Base-by-base conservation (phyloP, 2,329 filamentous ascomycete species). In the Pezizomycotina sp. region DNA sequence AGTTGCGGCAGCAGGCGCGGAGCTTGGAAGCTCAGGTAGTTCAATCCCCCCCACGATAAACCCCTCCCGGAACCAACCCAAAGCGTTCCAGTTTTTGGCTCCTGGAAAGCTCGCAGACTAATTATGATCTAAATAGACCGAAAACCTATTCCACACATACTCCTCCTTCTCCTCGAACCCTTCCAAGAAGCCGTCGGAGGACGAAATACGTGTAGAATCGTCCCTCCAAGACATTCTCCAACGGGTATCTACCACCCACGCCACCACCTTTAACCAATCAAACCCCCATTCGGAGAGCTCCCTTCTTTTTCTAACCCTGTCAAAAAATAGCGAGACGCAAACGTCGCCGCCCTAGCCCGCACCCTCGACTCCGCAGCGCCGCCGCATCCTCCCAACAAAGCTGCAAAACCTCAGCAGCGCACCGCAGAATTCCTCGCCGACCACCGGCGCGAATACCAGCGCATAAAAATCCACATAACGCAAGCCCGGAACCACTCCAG, bases 371-470 rank as follows among this genome's bases (percentile, higher is more conserved):
- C 83, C 14, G 68, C 75, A 37, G 71, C 91, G 42, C 82, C 79
- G 32, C n/a, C n/a, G n/a, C n/a, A n/a, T n/a, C n/a, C n/a, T n/a
- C n/a, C n/a, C n/a, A 76, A 83, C 27, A 95, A 86, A 23, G 83
- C 84, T 37, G 69, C 92, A n/a, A 95, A 95, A 61, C 84, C 92
- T 54, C 92, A 86, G 62, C 93, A 95, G 56, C 77, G 92, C 19
- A 81, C 95, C 51, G 79, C 81, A 48, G 84, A 92, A 62, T 77
- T 93, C 56, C 74, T 95, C 10, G 64, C 72, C 23, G 79, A 92
- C 55, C 86, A 98, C 62, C 74, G 75, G 44, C 76, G 75, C 47
- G 86, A 95, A 58, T 71, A 92, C 23, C 58, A 64, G 4, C 77
- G 83, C 6, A 66, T 95, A 33, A 77, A 74, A 41, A 65, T 71